Evolutionary conservation across 352 stramenopile species (phyloP).

Genomic region (Phytophthora rubi): DNA sequence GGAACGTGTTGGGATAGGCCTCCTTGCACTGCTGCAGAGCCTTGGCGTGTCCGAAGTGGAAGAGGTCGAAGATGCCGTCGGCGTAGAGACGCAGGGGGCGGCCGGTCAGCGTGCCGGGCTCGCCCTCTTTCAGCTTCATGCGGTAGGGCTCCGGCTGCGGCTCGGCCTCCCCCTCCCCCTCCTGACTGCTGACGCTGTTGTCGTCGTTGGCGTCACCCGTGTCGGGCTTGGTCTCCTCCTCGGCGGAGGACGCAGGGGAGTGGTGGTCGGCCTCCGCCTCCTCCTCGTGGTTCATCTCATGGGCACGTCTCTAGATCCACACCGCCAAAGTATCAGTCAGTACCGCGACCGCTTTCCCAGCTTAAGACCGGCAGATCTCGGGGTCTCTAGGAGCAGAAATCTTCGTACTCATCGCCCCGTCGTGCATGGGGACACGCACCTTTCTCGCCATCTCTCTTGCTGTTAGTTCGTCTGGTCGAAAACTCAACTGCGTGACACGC

Average conservation of each 20-base stretch:
- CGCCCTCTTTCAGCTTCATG: conserved; percentile 61
- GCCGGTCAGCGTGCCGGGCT: conserved; percentile 75
- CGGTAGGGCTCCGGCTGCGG: conserved; percentile 62
- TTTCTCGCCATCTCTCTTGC: conserved; percentile 38
- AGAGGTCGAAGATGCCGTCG: conserved; percentile 91
- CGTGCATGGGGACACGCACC: conserved; percentile 22
- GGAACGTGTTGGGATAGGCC: conserved; percentile 84
- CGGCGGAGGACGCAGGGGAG: not conserved
- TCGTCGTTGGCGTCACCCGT: conserved; percentile 16
- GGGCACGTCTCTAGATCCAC: conserved; percentile 40
- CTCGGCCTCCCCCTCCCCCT: conserved; percentile 27
- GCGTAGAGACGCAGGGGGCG: conserved; percentile 85
- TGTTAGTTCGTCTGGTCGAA: conserved; percentile 13
- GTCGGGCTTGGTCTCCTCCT: conserved; percentile 27
- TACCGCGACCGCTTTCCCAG: not conserved
- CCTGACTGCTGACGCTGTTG: conserved; percentile 34
- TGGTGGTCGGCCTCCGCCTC: conserved; percentile 38
- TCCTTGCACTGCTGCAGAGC: conserved; percentile 90
- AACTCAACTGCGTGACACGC: conserved; percentile 28
- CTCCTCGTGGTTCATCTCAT: conserved; percentile 47
- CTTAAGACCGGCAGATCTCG: not conserved
- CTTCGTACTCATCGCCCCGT: not conserved
- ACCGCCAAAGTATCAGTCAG: conserved; percentile 16
- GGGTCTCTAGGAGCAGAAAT: not conserved
- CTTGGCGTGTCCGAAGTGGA: conserved; percentile 89